Conservation (phyloP, 345 rosid species). For the Hibiscus mutabilis region DNA sequence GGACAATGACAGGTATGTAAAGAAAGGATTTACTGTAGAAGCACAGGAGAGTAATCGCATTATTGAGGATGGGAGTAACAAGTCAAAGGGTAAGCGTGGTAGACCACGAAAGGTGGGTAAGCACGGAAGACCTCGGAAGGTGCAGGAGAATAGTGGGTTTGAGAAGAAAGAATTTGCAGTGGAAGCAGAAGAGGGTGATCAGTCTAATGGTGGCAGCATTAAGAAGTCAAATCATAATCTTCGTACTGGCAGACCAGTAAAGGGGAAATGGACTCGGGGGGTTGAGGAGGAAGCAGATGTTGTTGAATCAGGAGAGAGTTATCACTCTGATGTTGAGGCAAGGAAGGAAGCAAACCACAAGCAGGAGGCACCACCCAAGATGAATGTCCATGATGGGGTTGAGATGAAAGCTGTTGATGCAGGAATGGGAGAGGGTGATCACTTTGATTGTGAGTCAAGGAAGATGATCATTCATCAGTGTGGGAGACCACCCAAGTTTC, state of each 20-base stretch:
- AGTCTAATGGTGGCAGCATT: background rate
- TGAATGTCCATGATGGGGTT: background rate
- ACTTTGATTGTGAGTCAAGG: slow-evolving; percentile 6
- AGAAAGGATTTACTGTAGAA: background rate
- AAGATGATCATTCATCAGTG: slow-evolving; percentile 15
- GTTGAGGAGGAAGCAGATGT: background rate
- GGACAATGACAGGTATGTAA: background rate
- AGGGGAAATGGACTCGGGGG: background rate
- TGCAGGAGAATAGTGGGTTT: background rate
- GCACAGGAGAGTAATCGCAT: background rate
- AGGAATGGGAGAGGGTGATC: background rate
- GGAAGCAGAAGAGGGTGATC: background rate
- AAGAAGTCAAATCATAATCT: background rate
- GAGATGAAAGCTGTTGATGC: background rate
- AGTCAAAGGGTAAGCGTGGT: slow-evolving; percentile 3
- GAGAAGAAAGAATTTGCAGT: slow-evolving; percentile 3
- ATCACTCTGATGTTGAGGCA: background rate
- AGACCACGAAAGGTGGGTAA: slow-evolving; percentile 5
- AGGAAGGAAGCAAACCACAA: background rate
- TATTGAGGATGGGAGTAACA: background rate
- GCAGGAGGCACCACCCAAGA: background rate
- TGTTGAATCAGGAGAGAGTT: background rate
- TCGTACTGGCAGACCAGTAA: background rate
- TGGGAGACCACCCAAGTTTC: slow-evolving; percentile 30
- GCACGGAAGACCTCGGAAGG: slow-evolving; percentile 3